phyloP scores from a whole-genome alignment of 805 yeast genomes.

The Wickerhamiella parazyma region DNA sequence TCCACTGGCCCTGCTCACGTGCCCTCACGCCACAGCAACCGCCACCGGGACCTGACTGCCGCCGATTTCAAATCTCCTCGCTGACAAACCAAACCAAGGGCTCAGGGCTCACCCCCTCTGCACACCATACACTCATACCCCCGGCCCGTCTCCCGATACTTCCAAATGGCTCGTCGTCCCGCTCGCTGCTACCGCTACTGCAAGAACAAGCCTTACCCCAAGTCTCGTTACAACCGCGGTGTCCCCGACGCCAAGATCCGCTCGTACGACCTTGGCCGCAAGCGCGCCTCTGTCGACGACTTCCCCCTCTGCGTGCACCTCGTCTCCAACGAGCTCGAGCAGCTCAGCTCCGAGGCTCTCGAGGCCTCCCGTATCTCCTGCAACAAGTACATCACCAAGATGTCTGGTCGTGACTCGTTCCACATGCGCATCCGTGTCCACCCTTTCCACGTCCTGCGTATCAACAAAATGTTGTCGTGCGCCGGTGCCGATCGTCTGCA shows the following conservation, averaged over 20 bases:
- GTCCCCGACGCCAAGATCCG: constrained; percentile 99
- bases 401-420: constrained; percentile 98
- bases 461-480: constrained; percentile 99
- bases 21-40: neutral
- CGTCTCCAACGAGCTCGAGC: constrained; percentile 98
- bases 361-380: constrained; percentile 99
- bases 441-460: constrained; percentile 99
- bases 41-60: too few relatives aligned
- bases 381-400: constrained; percentile 96
- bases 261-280: constrained; percentile 98
- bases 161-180: constrained; percentile 96
- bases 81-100: constrained; percentile 3
- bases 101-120: constrained; percentile 7
- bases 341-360: constrained; percentile 97
- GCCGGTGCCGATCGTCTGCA: constrained; percentile 99
- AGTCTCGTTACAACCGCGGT: constrained; percentile 99
- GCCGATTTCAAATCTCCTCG: neutral
- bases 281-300: constrained; percentile 98
- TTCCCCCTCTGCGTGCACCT: constrained; percentile 99
- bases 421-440: constrained; percentile 99
- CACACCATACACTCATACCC: neutral
- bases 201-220: constrained; percentile 99
- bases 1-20: too few relatives aligned
- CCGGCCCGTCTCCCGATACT: neutral
- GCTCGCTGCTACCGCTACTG: constrained; percentile 99